These are phyloP conservation scores for Acorus gramineus DNA, from an alignment of 106 monocot species.

Conservation along the genomic window DNA sequence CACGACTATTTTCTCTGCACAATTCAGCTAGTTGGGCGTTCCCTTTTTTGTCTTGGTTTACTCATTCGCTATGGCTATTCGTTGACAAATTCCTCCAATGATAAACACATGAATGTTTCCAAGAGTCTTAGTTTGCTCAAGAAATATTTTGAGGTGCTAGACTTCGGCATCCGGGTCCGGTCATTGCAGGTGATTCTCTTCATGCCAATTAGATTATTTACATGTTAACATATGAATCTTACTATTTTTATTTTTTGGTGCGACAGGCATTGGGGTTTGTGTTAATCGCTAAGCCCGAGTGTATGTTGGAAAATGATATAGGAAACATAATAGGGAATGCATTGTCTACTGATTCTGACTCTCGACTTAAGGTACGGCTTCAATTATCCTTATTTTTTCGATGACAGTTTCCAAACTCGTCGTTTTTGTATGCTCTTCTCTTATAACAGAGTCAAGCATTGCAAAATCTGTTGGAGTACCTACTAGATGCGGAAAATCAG, in stretches of 20 bases:
- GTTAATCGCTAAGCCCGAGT: constrained; percentile 81
- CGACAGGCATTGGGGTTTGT: constrained; percentile 78
- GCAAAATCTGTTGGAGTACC: constrained; percentile 91
- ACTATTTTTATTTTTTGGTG: constrained; percentile 1
- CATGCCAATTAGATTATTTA: not conserved
- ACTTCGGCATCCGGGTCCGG: constrained; percentile 85
- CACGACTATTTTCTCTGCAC: constrained; percentile 8
- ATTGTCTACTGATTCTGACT: constrained; percentile 54
- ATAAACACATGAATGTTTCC: constrained; percentile 30
- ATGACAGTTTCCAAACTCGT: constrained; percentile 1
- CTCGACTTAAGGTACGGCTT: constrained; percentile 55
- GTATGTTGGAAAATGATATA: constrained; percentile 82
- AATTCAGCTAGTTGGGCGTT: constrained; percentile 75
- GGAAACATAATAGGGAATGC: constrained; percentile 66
- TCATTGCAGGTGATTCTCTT: constrained; percentile 63
- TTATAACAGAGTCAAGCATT: constrained; percentile 69
- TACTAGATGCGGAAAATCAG: constrained; percentile 83
- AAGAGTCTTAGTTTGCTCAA: constrained; percentile 63
- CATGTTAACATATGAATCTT: not conserved
- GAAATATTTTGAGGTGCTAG: constrained; percentile 51
- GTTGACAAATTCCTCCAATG: constrained; percentile 28
- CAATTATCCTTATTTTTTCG: not conserved
- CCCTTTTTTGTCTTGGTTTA: constrained; percentile 85
- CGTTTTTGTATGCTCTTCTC: constrained; percentile 1
- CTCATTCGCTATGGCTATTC: constrained; percentile 78